Conservation (phyloP, 768 basidiomycete genomes). For the Coprinopsis strossmayeri region DNA sequence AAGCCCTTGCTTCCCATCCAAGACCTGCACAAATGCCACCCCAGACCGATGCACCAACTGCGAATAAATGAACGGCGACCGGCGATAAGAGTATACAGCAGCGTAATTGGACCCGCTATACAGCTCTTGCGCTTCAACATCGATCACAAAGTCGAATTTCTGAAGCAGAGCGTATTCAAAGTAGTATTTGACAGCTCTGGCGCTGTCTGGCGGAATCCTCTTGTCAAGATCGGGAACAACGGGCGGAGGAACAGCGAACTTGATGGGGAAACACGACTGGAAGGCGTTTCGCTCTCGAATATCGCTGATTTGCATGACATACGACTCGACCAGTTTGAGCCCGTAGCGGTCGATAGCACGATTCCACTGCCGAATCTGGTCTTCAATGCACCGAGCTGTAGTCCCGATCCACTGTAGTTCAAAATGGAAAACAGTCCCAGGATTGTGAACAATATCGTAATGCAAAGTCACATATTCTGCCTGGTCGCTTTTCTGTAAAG, state of each 20-base stretch:
- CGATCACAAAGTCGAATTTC: slow-evolving; percentile 76
- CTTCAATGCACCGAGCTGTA: slow-evolving; percentile 87
- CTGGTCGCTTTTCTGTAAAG: slow-evolving; percentile 72
- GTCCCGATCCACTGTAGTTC: slow-evolving; percentile 97
- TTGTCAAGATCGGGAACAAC: slow-evolving; percentile 58
- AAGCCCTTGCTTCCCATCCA: slow-evolving; percentile 75
- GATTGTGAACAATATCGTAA: slow-evolving; percentile 93
- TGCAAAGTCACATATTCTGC: slow-evolving; percentile 87
- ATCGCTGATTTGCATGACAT: slow-evolving; percentile 87
- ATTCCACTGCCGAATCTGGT: slow-evolving; percentile 76
- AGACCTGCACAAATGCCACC: slow-evolving; percentile 83
- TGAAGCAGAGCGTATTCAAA: slow-evolving; percentile 77
- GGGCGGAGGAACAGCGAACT: slow-evolving; percentile 72
- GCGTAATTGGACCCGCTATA: slow-evolving; percentile 80
- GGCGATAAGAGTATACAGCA: slow-evolving; percentile 86
- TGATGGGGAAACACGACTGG: slow-evolving; percentile 83
- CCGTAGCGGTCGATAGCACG: slow-evolving; percentile 84
- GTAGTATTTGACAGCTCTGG: slow-evolving; percentile 64
- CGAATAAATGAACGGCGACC: slow-evolving; percentile 67
- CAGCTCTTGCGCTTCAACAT: slow-evolving; percentile 69
- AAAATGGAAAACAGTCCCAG: slow-evolving; percentile 92
- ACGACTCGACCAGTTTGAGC: slow-evolving; percentile 87
- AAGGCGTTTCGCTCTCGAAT: slow-evolving; percentile 83
- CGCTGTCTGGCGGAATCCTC: slow-evolving; percentile 54
- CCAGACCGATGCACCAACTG: slow-evolving; percentile 93